These are phyloP conservation scores for Castanea sativa DNA, from an alignment of 306 rosid species.

Conservation along the genomic window DNA sequence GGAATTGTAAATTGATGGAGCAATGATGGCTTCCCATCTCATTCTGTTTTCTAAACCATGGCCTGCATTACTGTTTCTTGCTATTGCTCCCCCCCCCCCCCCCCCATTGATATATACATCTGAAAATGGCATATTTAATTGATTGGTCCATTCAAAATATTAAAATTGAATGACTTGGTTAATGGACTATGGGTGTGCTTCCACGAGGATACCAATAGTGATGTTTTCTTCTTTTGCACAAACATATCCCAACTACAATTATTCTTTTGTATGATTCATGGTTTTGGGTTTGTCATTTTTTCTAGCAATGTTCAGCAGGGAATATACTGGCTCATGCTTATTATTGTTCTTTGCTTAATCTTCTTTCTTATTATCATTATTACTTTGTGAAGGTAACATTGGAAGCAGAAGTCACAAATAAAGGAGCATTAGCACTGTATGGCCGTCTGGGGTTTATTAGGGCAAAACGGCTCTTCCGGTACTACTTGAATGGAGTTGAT, in stretches of 20 bases:
- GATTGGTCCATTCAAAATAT: neutral
- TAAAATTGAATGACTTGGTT: neutral
- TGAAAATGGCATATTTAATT: neutral
- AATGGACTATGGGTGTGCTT: neutral
- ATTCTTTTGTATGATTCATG: neutral
- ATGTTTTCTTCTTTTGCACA: neutral
- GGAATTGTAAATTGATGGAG: neutral
- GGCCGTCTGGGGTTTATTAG: slow-evolving; percentile 94
- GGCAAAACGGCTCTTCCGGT: slow-evolving; percentile 88
- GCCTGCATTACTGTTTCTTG: neutral
- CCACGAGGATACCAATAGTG: neutral
- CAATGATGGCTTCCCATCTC: neutral
- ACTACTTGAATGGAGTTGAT: slow-evolving; percentile 97
- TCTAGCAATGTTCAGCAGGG: neutral
- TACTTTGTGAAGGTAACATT: slow-evolving; percentile 59
- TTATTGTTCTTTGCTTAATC: neutral
- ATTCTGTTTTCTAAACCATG: neutral
- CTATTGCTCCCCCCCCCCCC: too few relatives aligned
- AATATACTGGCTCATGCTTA: neutral
- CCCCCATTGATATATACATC: neutral
- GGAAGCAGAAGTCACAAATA: slow-evolving; percentile 96
- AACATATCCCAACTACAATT: neutral
- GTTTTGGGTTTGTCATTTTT: neutral
- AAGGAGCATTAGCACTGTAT: slow-evolving; percentile 90
- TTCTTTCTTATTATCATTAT: neutral